Percentiles rank a stretch among this genome's conserved stretches.
These are phyloP conservation scores for Hymenoscyphus scutula DNA, from an alignment of 2,329 filamentous ascomycete species.

Conservation along the genomic window DNA sequence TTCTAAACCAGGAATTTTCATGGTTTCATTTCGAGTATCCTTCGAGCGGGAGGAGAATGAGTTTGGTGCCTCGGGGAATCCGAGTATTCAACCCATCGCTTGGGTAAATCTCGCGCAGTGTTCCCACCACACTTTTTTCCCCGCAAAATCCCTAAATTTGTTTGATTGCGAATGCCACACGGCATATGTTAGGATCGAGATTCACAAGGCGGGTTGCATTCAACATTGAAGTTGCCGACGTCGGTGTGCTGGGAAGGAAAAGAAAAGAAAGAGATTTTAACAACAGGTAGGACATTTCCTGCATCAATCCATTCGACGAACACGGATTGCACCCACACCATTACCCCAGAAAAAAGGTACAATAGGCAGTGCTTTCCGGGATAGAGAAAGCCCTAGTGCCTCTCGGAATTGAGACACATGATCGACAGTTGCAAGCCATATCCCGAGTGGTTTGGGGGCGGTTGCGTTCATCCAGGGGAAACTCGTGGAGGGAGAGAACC, in stretches of 20 bases:
- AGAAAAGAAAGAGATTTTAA: background rate
- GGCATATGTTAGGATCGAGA: conserved; percentile 14
- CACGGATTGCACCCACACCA: background rate
- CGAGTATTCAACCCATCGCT: conserved; percentile 9
- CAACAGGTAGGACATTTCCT: background rate
- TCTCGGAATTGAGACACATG: background rate
- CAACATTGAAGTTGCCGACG: conserved; percentile 8
- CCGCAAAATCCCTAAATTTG: conserved; percentile 9
- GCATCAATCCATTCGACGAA: background rate
- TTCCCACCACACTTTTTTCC: conserved; percentile 8
- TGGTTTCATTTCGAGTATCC: background rate
- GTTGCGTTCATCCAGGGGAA: background rate
- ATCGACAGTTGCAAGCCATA: conserved; percentile 2
- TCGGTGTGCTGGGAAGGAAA: conserved; percentile 6
- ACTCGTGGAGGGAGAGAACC: background rate
- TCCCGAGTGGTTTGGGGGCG: background rate
- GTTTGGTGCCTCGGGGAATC: background rate
- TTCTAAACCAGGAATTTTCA: background rate
- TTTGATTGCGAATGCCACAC: conserved; percentile 10
- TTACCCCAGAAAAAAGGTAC: background rate
- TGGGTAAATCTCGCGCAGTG: conserved; percentile 11
- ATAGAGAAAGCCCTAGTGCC: background rate
- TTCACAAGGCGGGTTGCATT: conserved; percentile 12
- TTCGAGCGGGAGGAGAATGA: background rate
- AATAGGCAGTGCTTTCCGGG: conserved; percentile 11